phyloP scores from a whole-genome alignment of 371 early-diverging fungal species.

The Rhizomucor pusillus region DNA sequence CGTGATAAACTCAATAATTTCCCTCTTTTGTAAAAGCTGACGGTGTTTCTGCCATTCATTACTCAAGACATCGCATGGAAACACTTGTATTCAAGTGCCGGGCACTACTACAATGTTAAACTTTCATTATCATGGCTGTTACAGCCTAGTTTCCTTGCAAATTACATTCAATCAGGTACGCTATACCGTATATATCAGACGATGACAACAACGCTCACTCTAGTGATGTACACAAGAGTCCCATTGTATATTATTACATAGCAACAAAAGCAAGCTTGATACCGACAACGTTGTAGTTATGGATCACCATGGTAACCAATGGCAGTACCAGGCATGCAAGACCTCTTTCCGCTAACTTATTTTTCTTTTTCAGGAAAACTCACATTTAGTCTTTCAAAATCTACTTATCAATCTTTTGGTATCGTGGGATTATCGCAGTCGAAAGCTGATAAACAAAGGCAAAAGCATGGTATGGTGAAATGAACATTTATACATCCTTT shows the following conservation, averaged over 20 bases:
- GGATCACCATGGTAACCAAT: constrained; percentile 36
- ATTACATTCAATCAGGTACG: too few species aligned
- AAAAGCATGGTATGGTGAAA: constrained; percentile 45
- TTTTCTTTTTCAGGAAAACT: constrained; percentile 29
- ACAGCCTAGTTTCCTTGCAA: too few species aligned
- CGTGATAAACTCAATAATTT: too few species aligned
- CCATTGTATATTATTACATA: constrained; percentile 29
- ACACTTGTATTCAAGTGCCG: too few species aligned
- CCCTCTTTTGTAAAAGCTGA: too few species aligned
- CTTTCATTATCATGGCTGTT: too few species aligned
- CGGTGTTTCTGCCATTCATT: too few species aligned
- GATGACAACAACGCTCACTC: too few species aligned
- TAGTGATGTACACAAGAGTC: constrained; percentile 13
- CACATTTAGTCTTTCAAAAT: constrained; percentile 51
- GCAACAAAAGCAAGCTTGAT: constrained; percentile 46
- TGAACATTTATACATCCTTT: not conserved
- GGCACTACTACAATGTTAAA: too few species aligned
- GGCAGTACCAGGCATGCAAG: too few species aligned
- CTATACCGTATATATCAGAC: too few species aligned
- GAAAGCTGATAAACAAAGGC: constrained; percentile 37
- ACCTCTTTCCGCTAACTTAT: not conserved
- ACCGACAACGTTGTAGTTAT: constrained; percentile 52
- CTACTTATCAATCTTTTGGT: constrained; percentile 58
- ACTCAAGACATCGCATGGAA: too few species aligned
- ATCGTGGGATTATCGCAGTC: constrained; percentile 33